These are phyloP conservation scores for Saccharomycodes ludwigii DNA, from an alignment of 805 yeast genomes.

Conservation along the genomic window DNA sequence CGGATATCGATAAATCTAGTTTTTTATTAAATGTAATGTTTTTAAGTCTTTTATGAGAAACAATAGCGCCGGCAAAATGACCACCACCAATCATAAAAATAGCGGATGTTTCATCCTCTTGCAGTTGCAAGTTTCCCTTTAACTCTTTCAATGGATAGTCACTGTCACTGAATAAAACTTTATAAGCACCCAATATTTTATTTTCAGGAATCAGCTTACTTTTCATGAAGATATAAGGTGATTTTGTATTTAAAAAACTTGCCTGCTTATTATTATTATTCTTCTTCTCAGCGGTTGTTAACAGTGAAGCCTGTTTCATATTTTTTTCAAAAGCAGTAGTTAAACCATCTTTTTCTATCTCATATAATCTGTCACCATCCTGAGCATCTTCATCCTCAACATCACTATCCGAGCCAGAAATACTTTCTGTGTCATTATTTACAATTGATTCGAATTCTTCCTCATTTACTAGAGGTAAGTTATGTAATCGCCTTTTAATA, in stretches of 20 bases:
- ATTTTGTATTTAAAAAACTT: conserved; percentile 51
- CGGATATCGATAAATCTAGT: conserved; percentile 35
- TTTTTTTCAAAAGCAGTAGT: conserved; percentile 17
- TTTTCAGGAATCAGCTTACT: conserved; percentile 32
- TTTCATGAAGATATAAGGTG: conserved; percentile 54
- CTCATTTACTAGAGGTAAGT: conserved; percentile 36
- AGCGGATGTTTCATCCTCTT: conserved; percentile 41
- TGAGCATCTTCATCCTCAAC: conserved; percentile 25
- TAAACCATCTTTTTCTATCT: conserved; percentile 15
- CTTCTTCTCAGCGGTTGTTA: conserved; percentile 21
- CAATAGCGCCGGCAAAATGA: conserved; percentile 91
- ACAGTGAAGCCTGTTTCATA: conserved; percentile 11
- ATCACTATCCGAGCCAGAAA: conserved; percentile 46
- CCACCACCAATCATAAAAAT: conserved; percentile 95
- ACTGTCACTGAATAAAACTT: conserved; percentile 41
- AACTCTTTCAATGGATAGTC: conserved; percentile 36
- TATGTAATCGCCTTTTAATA: conserved; percentile 37
- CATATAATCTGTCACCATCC: conserved; percentile 13
- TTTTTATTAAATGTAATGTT: conserved; percentile 44
- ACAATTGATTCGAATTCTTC: conserved; percentile 39
- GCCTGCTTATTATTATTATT: conserved; percentile 13
- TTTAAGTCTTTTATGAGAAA: conserved; percentile 53
- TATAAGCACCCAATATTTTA: conserved; percentile 55
- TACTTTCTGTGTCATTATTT: conserved; percentile 41
- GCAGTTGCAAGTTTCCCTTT: conserved; percentile 16